Base-by-base conservation (phyloP, 2,329 filamentous ascomycete species). In the Aspergillus piperis region DNA sequence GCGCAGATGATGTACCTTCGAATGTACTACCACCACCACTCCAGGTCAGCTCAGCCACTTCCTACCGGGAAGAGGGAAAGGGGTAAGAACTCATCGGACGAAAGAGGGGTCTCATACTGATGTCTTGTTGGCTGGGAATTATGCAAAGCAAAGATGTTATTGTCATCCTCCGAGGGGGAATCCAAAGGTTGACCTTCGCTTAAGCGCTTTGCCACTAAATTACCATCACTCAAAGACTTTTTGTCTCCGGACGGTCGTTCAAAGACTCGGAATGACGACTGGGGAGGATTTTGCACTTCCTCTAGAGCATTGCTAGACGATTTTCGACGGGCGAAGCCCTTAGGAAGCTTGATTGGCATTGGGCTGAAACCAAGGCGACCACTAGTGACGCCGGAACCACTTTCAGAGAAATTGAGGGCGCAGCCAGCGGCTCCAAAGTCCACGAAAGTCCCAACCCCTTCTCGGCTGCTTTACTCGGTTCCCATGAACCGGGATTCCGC, bases 321-420 rank as follows among this genome's bases (percentile, higher is more conserved):
- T 73, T 84, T 84, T 66, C 83, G 81, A 68, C 82, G 79, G 65
- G 74, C 73, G 68, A 85, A 84, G 61, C 77, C 75, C 69, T 83
- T 84, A 54, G 83, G 81, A 52, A 83, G 73, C 72, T 84, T 84
- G 71, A 83, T 84, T 69, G 83, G 83, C 82, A 84, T 84, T 62
- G 61, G 51, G 53, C 58, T 54, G 36, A 62, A 25, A 57, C 41
- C 17, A 49, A 58, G 52, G 41, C 56, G 23, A 57, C 58, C 52
- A 59, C 61, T 63, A 58, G 60, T 53, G 54, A 64, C 57, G 48
- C 52, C 54, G 54, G 54, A 44, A 61, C 58, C 59, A 56, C 59
- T 65, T 66, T 55, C 49, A 54, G 50, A 42, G 41, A 58, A 58
- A 60, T 56, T 48, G 58, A 61, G 60, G 48, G 55, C 58, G 57